A percentile compares a stretch with the other conserved stretches of the same genome.
Evolutionary conservation across 2,329 filamentous ascomycete species (phyloP).

Genomic region (Pseudogymnoascus sp.): DNA sequence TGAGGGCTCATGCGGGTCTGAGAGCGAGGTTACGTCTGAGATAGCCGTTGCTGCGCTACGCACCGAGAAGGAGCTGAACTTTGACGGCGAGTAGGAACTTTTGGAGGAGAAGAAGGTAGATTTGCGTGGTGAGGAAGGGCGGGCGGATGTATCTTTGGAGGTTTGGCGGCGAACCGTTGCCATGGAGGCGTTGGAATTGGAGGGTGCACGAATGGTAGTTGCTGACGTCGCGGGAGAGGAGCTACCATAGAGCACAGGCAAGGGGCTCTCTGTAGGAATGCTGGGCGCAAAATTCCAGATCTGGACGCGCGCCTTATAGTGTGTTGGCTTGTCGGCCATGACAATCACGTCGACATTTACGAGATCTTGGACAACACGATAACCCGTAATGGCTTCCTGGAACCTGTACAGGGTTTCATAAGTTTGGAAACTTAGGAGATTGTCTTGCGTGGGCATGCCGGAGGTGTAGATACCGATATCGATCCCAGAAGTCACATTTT

Average conservation of each 20-base stretch:
- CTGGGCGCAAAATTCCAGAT: slow-evolving; percentile 6
- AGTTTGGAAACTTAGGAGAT: slow-evolving; percentile 10
- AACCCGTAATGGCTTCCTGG: slow-evolving; percentile 12
- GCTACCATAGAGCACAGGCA: not conserved
- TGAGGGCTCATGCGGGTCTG: not conserved
- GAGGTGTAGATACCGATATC: slow-evolving; percentile 9
- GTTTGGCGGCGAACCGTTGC: not conserved
- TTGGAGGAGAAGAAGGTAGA: not conserved
- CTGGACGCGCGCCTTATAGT: slow-evolving; percentile 8
- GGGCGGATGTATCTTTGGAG: not conserved
- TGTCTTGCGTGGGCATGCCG: slow-evolving; percentile 1
- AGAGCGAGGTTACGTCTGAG: not conserved
- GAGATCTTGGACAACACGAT: not conserved
- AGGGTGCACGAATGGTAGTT: not conserved
- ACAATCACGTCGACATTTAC: slow-evolving; percentile 10
- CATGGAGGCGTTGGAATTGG: not conserved
- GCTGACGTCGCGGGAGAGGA: not conserved
- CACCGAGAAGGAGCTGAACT: not conserved
- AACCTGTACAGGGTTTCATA: slow-evolving; percentile 1
- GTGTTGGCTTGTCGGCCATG: slow-evolving; percentile 1
- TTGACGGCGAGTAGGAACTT: not conserved
- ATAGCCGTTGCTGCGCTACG: not conserved
- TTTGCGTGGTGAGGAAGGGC: not conserved
- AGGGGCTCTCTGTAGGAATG: not conserved
- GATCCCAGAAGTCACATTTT: not conserved